Base-by-base conservation (phyloP, 495 filamentous ascomycete genomes). In the Daldinia vernicosa region DNA sequence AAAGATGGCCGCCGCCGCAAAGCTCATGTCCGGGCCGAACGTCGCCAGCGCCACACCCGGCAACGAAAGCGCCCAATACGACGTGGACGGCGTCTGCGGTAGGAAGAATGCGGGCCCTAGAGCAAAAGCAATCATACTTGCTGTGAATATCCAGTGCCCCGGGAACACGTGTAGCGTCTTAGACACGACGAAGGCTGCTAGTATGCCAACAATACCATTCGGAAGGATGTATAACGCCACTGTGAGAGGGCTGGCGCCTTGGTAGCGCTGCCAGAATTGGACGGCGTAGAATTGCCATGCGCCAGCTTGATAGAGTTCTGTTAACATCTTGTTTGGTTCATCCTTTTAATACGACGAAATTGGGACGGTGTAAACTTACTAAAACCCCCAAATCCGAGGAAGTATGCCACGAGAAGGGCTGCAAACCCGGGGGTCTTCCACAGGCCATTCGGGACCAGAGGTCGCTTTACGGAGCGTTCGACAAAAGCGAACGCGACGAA, bases 21-120 rank as follows among this genome's bases (percentile, higher is more conserved):
- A 91, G 9, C 79, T 82, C 80, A 90, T 83, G 69, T 91, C 86
- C 72, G 89, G 89, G 14, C 86, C 89, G 54, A 80, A 86, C 0
- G 85, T 82, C 8, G 84, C 86, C 5, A 91, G 70, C 19, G 88
- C 22, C 4, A 83, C 78, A 2, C 76, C 77, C 3, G 89, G 80
- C 56, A 90, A 86, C 1, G 82, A 80, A 55, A 86, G 82, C 0
- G 75, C 82, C 89, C 88, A 91, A 74, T 90, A 89, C 0, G 71
- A 80, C 45, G 85, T 81, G 15, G 70, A 27, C 1, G 83, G 76
- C 3, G 83, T 83, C 1, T 79, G 74, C 0, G 80, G 84, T 17
- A 81, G 81, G 32, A 85, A 76, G 39, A 87, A 76, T 1, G 79
- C 76, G 12, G 75, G 74, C 14, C 84, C 84, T 14, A 79, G 66